Evolutionary conservation across 768 basidiomycete species (phyloP).

Genomic region (Lactarius quietus): DNA sequence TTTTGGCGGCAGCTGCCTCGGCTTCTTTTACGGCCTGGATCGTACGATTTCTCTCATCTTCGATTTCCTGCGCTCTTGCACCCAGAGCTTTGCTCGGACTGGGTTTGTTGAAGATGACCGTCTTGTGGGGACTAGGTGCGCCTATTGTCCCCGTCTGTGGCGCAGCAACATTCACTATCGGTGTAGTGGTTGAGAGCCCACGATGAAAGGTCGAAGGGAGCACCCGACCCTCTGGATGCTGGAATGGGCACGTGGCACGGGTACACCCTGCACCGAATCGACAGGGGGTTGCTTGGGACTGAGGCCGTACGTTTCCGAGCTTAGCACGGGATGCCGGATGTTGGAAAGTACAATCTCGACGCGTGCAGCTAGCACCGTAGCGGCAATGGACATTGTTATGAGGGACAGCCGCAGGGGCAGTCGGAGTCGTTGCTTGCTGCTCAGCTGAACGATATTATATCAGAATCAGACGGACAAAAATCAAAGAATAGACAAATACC

Average conservation of each 20-base stretch:
- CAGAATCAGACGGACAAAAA: background rate
- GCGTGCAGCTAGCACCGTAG: slow-evolving; percentile 83
- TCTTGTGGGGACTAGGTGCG: slow-evolving; percentile 60
- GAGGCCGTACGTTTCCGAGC: slow-evolving; percentile 11
- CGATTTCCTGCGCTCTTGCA: slow-evolving; percentile 57
- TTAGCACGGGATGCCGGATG: slow-evolving; percentile 38
- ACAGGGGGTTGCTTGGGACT: slow-evolving; percentile 44
- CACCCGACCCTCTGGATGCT: slow-evolving; percentile 85
- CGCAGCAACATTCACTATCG: slow-evolving; percentile 55
- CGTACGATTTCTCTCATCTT: slow-evolving; percentile 58
- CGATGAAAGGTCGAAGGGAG: slow-evolving; percentile 79
- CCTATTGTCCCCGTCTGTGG: slow-evolving; percentile 68
- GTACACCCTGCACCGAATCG: slow-evolving; percentile 85
- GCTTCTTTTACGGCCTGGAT: slow-evolving; percentile 66
- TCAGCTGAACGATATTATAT: slow-evolving; percentile 18
- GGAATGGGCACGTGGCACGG: slow-evolving; percentile 62
- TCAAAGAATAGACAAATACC: slow-evolving; percentile 38
- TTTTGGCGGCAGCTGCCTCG: slow-evolving; percentile 54
- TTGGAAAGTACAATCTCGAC: slow-evolving; percentile 68
- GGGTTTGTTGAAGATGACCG: slow-evolving; percentile 64
- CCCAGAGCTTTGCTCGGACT: slow-evolving; percentile 36
- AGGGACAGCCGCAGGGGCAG: slow-evolving; percentile 30
- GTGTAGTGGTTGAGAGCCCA: slow-evolving; percentile 57
- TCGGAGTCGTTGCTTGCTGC: slow-evolving; percentile 35
- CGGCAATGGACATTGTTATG: slow-evolving; percentile 55